Evolutionary conservation across 2,329 filamentous ascomycete genomes (phyloP), one percentile per base, ranked within the genome.

Genomic region (Cladosporium austrohemisphaericum): DNA sequence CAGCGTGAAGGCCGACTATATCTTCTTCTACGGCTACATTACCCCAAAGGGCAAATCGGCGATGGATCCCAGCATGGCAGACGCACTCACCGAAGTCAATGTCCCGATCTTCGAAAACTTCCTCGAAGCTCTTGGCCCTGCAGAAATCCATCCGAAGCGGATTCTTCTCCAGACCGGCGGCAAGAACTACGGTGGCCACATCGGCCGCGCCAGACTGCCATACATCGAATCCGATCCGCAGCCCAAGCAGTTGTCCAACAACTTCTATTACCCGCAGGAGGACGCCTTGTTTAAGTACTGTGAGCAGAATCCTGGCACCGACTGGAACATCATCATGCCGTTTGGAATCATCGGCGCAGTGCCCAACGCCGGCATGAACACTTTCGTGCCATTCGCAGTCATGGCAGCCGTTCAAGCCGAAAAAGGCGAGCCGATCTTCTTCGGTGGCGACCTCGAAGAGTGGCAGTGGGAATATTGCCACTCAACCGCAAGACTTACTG

Each of bases 191-290:
- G 57, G 54, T 11, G 55, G 74, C 3, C 73, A 77, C 50, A 63
- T 74, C n/a, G 74, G 75, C 3, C 71, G 70, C 0, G 53, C 65
- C 0, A 57, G 62, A 1, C 58, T 64, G 4, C 75, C 74, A 0
- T 66, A 69, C 29, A 65, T 71, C 46, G 75, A 78, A 57, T 65
- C 65, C 4, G 71, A 74, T 51, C 68, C 71, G 1, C 43, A 72
- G 19, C 50, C 73, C 5, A 62, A 74, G 3, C 54, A 58, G 5
- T 63, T 74, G 0, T 69, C 72, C 47, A 67, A 70, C 1, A 77
- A 78, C 59, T 78, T 78, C 58, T 78, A 78, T 66, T 78, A 76
- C 54, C 57, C 65, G 0, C 75, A 78, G 59, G 74, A 78, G 60
- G 73, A 77, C 50, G 59, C 61, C 4, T 65, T 78, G 4, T 64